Evolutionary conservation across 2,329 filamentous ascomycete species (phyloP).

Genomic region (Plenodomus tracheiphilus): DNA sequence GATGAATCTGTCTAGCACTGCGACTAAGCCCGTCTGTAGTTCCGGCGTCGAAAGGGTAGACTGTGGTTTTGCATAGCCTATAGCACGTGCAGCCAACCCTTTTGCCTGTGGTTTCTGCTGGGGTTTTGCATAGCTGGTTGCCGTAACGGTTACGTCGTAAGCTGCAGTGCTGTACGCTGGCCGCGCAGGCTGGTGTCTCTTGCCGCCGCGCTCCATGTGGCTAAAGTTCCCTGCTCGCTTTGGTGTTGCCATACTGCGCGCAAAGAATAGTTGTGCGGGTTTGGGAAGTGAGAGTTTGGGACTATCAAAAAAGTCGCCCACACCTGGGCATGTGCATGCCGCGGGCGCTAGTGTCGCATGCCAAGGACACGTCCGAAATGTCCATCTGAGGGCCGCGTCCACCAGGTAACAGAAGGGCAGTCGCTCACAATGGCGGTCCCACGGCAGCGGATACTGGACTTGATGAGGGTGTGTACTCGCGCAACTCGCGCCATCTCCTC

Average conservation of each 20-base stretch:
- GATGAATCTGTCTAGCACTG: constrained; percentile 35
- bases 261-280: not conserved
- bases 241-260: constrained; percentile 22
- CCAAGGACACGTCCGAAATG: constrained; percentile 10
- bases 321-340: too few relatives aligned
- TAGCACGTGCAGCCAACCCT: not conserved
- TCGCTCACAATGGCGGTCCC: constrained; percentile 53
- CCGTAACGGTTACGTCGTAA: not conserved
- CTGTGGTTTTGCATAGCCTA: not conserved
- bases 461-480: constrained; percentile 69
- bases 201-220: constrained; percentile 24
- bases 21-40: constrained; percentile 34
- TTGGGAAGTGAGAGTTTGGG: not conserved
- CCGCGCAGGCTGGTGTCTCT: constrained; percentile 9
- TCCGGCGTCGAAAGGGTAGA: constrained; percentile 25
- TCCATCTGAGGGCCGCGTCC: not conserved
- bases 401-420: not conserved
- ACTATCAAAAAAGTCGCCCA: not conserved
- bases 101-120: constrained; percentile 4
- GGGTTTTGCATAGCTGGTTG: not conserved
- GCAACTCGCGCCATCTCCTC: too few relatives aligned
- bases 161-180: constrained; percentile 4
- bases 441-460: constrained; percentile 61
- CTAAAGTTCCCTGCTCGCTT: constrained; percentile 24
- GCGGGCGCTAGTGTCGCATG: constrained; percentile 11